Base-by-base conservation (phyloP, 768 basidiomycete species). In the Lactifluus hygrophoroides region DNA sequence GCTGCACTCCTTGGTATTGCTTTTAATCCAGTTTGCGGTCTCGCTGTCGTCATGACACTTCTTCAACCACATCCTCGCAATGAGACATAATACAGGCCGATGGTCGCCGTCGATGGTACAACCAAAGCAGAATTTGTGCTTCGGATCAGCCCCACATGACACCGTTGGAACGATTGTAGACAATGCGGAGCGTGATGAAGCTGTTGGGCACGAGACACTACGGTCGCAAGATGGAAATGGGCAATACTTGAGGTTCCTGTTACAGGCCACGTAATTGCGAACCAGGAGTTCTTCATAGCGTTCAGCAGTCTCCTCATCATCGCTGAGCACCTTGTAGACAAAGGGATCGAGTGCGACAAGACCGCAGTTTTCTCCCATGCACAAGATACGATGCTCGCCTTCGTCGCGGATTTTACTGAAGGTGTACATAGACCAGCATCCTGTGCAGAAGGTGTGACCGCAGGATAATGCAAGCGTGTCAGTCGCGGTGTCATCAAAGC, bases 1-100 rank as follows among this genome's bases (percentile, higher is more conserved):
- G 19, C 83, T 78, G 70, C 96, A 99, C 72, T 99, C 96, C 77
- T 99, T 98, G 42, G 96, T 99, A 70, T 99, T 97, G 63, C 94
- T 96, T 81, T 91, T 93, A 77, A 99, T 93, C 96, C 96, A 99
- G 71, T 99, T 98, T 25, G 94, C 92, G 17, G 96, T 99, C 75
- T 99, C 96, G 62, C 88, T 90, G 69, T 99, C 96, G 70, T 99
- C 96, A 51, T 84, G 82, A 72, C 96, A 98, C 73, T 99, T 98
- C 81, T 88, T 90, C 67, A 94, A 73, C 96, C 96, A 99, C 77
- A 93, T 80, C 76, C 79, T 85, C 62, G 94, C 90, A 23, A 94
- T 86, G 5, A 73, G 76, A 71, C 96, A 99, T 48, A 96, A 79
- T 44, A 96, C 84, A 0, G 96, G 96, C 30, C 92, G 81, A 69